Percentiles rank a stretch among this genome's conserved stretches.
Evolutionary conservation across 1,139 yeast genomes (phyloP).

Genomic region (Geotrichum cucujoidarum): DNA sequence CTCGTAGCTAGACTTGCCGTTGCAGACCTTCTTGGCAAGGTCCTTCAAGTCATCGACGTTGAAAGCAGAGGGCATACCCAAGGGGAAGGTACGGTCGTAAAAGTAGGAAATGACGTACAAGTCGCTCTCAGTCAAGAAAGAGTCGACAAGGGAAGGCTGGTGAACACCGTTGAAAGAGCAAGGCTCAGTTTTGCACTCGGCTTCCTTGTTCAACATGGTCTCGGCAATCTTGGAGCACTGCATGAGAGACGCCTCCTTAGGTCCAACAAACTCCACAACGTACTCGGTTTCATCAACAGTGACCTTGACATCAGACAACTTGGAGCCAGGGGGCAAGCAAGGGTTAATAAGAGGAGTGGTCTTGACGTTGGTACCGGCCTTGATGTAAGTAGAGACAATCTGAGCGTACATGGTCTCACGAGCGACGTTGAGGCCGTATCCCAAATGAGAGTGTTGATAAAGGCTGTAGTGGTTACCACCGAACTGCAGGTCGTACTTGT

Average conservation of each 20-base stretch:
- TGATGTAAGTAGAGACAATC: slow-evolving; percentile 19
- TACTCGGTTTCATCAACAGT: slow-evolving; percentile 18
- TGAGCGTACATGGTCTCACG: slow-evolving; percentile 70
- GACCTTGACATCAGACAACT: slow-evolving; percentile 41
- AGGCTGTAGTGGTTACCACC: slow-evolving; percentile 68
- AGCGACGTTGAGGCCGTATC: slow-evolving; percentile 89
- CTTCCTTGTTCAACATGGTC: slow-evolving; percentile 67
- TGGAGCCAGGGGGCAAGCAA: slow-evolving; percentile 69
- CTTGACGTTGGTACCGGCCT: slow-evolving; percentile 13
- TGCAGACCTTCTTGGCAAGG: slow-evolving; percentile 77
- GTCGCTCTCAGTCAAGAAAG: slow-evolving; percentile 65
- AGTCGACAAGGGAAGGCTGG: slow-evolving; percentile 78
- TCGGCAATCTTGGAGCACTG: slow-evolving; percentile 81
- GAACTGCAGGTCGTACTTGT: slow-evolving; percentile 66
- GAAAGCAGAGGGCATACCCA: slow-evolving; percentile 91
- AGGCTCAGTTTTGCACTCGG: slow-evolving; percentile 61
- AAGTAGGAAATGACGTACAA: slow-evolving; percentile 82
- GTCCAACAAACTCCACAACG: slow-evolving; percentile 65
- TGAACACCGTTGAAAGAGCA: slow-evolving; percentile 92
- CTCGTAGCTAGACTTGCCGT: slow-evolving; percentile 71
- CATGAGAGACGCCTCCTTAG: slow-evolving; percentile 50
- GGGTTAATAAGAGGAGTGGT: slow-evolving; percentile 46
- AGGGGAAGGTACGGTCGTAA: slow-evolving; percentile 83
- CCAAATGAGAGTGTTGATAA: slow-evolving; percentile 86
- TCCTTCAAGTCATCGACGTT: slow-evolving; percentile 78